phyloP scores from a whole-genome alignment of 345 rosid species.

The Lumnitzera littorea region DNA sequence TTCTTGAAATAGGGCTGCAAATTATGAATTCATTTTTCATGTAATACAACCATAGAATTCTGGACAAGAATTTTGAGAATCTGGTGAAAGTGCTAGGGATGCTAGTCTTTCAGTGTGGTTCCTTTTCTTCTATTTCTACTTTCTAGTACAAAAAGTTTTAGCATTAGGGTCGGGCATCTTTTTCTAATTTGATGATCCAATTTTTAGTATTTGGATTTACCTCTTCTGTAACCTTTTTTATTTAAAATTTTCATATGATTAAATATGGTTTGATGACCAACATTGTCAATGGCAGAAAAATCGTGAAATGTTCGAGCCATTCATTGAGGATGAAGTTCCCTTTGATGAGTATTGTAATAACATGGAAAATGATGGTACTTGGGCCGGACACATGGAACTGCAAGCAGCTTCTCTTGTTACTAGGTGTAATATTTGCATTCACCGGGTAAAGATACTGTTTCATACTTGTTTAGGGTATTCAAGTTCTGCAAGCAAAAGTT shows the following conservation, averaged over 20 bases:
- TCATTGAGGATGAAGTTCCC: constrained; percentile 86
- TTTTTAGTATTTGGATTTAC: background rate
- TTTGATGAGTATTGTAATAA: constrained; percentile 77
- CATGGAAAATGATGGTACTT: constrained; percentile 85
- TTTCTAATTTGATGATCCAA: background rate
- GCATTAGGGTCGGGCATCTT: too few species aligned
- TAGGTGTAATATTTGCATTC: constrained; percentile 72
- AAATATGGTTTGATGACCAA: constrained; percentile 12
- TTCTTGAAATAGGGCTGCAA: too few species aligned
- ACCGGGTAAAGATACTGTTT: constrained; percentile 39
- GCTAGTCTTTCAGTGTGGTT: too few species aligned
- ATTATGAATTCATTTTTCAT: too few species aligned
- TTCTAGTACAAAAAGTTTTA: too few species aligned
- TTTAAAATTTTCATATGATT: background rate
- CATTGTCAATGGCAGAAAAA: constrained; percentile 41
- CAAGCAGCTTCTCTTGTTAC: constrained; percentile 95
- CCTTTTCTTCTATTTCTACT: too few species aligned
- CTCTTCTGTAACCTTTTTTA: background rate
- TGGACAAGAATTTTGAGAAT: too few species aligned
- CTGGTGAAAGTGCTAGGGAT: too few species aligned
- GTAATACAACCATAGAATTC: too few species aligned
- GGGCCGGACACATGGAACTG: constrained; percentile 97
- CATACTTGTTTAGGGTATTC: background rate
- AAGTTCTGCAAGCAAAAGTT: background rate
- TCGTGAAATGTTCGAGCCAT: constrained; percentile 76